Evolutionary conservation across 129 eudicot genomes (phyloP).

Genomic region (Lactuca saligna): DNA sequence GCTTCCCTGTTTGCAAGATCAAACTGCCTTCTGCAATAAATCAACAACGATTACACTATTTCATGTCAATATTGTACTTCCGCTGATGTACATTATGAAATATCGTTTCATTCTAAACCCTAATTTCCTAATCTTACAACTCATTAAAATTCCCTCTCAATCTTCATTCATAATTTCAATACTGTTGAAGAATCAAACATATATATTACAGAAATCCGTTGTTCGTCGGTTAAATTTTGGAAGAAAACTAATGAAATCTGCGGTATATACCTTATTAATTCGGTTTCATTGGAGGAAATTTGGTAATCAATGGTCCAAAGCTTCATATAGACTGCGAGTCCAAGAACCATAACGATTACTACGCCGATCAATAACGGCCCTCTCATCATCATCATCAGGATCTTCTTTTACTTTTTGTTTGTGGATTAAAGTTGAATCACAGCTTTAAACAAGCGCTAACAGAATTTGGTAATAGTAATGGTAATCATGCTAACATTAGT

Average conservation of each 20-base stretch:
- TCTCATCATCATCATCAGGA: conserved; percentile 42
- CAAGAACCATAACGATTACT: conserved; percentile 53
- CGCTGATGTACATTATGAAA: neutral
- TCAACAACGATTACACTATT: conserved; percentile 6
- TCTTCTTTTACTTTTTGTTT: neutral
- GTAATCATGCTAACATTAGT: conserved; percentile 15
- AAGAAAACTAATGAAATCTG: neutral
- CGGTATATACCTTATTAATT: conserved; percentile 51
- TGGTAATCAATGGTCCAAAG: conserved; percentile 88
- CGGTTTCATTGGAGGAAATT: conserved; percentile 63
- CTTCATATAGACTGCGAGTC: conserved; percentile 63
- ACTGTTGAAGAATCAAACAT: conserved; percentile 8
- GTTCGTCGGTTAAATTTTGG: neutral
- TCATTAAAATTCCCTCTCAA: conserved; percentile 2
- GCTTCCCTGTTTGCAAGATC: conserved; percentile 94
- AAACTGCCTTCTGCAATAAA: conserved; percentile 68
- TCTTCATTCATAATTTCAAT: neutral
- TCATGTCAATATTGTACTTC: neutral
- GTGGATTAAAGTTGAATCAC: conserved; percentile 12
- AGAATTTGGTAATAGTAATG: neutral
- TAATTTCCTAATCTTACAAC: neutral
- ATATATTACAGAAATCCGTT: neutral
- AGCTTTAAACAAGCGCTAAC: neutral
- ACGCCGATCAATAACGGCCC: conserved; percentile 44
- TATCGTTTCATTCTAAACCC: conserved; percentile 12